Base-by-base conservation (phyloP, 1,284 basidiomycete species). In the Gomphus sp. region DNA sequence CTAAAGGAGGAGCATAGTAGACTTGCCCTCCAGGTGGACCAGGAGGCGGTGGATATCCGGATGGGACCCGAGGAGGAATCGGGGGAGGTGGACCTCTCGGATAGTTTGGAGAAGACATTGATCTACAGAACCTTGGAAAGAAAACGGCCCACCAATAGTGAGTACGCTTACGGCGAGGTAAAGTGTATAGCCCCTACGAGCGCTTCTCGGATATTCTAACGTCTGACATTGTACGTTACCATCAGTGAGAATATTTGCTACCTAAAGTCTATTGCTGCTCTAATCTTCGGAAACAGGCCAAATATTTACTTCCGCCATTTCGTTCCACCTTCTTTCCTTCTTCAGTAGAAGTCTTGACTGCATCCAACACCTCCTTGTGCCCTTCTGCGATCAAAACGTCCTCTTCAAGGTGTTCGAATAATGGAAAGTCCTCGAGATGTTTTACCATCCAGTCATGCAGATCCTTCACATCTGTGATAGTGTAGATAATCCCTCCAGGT, bases 241-340 rank as follows among this genome's bases (percentile, higher is more conserved):
- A 28, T 28, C 28, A 28, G 28, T 28, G 28, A 28, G 28, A 28
- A 28, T 28, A 28, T 28, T 28, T 28, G 28, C 28, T 28, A 28
- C 28, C 28, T 28, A 28, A 28, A n/a, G 28, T 28, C 28, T 34
- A 25, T 52, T 52, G 34, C 50, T 34, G 50, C 18, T 52, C n/a
- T 12, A 61, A 34, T 34, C 87, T 77, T 64, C 81, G 76, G 70
- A 92, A 94, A 69, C 91, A 91, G 11, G 89, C 90, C 37, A 93
- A 76, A 83, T 82, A 97, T 73, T 98, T 98, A 58, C 90, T 81
- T 31, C 94, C 94, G 37, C 80, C 77, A 69, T 98, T 98, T 67
- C 96, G 77, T 71, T 93, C 90, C 1, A 98, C 97, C 73, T 99
- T 99, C 73, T 89, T 93, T 2, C 95, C 96, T 72, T 98, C 95